Percentiles rank a stretch among this genome's conserved stretches.
Evolutionary conservation across 2,329 filamentous ascomycete genomes (phyloP).

Genomic region (Fusarium drepaniforme): DNA sequence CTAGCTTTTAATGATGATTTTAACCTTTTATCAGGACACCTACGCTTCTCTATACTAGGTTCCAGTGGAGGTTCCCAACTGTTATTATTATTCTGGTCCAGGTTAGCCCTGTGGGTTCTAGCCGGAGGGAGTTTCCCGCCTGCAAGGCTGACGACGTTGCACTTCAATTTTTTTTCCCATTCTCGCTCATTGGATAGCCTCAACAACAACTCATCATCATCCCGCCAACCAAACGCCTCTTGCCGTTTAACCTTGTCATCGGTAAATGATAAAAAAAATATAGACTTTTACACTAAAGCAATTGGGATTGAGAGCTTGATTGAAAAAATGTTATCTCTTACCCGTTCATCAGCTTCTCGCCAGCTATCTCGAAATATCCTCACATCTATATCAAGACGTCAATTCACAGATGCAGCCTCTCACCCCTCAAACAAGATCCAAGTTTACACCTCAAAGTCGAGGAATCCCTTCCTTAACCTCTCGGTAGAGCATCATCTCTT

Average conservation of each 20-base stretch:
- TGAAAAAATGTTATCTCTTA: constrained; percentile 22
- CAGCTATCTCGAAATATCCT: constrained; percentile 14
- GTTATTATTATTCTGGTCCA: neutral
- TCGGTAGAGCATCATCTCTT: constrained; percentile 94
- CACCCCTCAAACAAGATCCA: constrained; percentile 66
- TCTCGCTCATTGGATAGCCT: constrained; percentile 36
- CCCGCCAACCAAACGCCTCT: neutral
- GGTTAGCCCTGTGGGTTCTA: neutral
- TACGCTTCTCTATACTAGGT: neutral
- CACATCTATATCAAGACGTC: constrained; percentile 33
- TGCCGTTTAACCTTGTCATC: neutral
- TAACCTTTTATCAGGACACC: neutral
- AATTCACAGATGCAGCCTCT: constrained; percentile 55
- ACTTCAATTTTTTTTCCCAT: constrained; percentile 6
- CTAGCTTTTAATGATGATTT: constrained; percentile 19
- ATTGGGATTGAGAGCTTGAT: neutral
- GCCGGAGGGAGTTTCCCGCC: constrained; percentile 26
- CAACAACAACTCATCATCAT: constrained; percentile 29
- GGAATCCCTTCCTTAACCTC: constrained; percentile 88
- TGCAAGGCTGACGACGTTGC: constrained; percentile 35
- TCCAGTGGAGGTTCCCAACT: constrained; percentile 1
- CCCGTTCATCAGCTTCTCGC: constrained; percentile 14
- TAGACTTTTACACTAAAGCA: neutral
- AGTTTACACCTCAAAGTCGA: constrained; percentile 77
- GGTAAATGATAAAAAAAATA: neutral